Conservation (phyloP, 2,329 filamentous ascomycete genomes). For the Orbilia quercus region DNA sequence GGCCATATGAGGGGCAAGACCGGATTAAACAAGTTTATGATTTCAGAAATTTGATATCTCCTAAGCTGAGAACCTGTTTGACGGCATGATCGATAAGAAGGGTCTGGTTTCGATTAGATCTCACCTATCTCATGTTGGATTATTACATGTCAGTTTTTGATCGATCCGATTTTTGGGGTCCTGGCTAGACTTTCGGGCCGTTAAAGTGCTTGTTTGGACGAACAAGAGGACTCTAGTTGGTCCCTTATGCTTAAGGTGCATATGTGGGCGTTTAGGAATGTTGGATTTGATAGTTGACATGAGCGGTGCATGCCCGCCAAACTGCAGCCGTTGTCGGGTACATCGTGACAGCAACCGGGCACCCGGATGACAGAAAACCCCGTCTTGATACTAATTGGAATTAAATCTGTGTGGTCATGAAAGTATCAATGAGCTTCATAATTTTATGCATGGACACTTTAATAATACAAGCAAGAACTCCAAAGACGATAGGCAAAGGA, state of each 20-base stretch:
- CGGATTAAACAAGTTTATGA: too few species aligned
- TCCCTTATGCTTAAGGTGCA: neutral
- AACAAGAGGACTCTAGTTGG: too few species aligned
- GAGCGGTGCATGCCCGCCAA: neutral
- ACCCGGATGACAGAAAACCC: too few species aligned
- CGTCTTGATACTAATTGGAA: too few species aligned
- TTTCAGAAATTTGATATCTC: too few species aligned
- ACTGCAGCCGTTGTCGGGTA: neutral
- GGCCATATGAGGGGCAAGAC: too few species aligned
- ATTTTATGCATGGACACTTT: slow-evolving; percentile 26
- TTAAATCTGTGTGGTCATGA: neutral
- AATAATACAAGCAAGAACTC: slow-evolving; percentile 28
- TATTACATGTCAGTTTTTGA: neutral
- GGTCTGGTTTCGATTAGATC: neutral
- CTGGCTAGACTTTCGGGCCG: neutral
- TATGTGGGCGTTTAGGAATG: neutral
- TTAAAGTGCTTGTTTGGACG: neutral
- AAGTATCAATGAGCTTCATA: slow-evolving; percentile 2
- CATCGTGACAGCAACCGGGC: too few species aligned
- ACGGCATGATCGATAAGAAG: too few species aligned
- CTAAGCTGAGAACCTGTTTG: too few species aligned
- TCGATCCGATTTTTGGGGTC: too few species aligned
- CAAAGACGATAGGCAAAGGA: slow-evolving; percentile 6
- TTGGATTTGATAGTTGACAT: neutral
- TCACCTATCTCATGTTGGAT: neutral